phyloP scores from a whole-genome alignment of 805 yeast species.

The Isabelozyma gotoi region DNA sequence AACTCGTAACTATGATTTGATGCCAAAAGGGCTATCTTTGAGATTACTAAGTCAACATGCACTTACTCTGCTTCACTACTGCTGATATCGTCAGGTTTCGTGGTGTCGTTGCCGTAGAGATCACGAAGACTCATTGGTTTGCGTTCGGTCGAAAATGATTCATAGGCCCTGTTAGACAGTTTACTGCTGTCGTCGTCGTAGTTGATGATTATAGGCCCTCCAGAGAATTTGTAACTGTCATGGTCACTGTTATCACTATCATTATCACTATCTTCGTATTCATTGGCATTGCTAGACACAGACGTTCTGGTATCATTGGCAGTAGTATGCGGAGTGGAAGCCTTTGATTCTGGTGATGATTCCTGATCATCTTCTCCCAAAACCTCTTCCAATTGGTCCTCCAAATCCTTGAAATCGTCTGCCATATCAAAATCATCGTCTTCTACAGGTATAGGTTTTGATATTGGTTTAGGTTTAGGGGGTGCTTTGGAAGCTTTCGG shows the following conservation, averaged over 20 bases:
- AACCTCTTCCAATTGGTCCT: slow-evolving; percentile 42
- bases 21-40: too few species aligned
- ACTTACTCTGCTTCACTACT: slow-evolving; percentile 32
- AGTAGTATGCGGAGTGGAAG: not conserved
- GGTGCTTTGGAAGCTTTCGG: slow-evolving; percentile 6
- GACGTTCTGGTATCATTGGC: not conserved
- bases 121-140: slow-evolving; percentile 43
- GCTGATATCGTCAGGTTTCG: slow-evolving; percentile 22
- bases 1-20: too few species aligned
- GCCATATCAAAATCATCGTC: slow-evolving; percentile 20
- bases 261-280: slow-evolving; percentile 4
- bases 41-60: too few species aligned
- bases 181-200: slow-evolving; percentile 19
- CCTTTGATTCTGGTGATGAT: slow-evolving; percentile 2
- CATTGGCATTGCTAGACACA: not conserved
- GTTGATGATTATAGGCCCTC: slow-evolving; percentile 23
- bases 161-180: slow-evolving; percentile 1
- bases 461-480: not conserved
- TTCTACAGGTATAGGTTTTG: slow-evolving; percentile 4
- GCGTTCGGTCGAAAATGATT: slow-evolving; percentile 1
- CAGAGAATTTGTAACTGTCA: slow-evolving; percentile 19
- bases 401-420: slow-evolving; percentile 44
- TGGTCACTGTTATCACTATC: slow-evolving; percentile 28
- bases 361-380: slow-evolving; percentile 23
- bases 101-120: slow-evolving; percentile 18